Percentiles rank a stretch among this genome's conserved stretches.
Conservation (phyloP, 1,284 basidiomycete species). For the Leccinum pachyderme region DNA sequence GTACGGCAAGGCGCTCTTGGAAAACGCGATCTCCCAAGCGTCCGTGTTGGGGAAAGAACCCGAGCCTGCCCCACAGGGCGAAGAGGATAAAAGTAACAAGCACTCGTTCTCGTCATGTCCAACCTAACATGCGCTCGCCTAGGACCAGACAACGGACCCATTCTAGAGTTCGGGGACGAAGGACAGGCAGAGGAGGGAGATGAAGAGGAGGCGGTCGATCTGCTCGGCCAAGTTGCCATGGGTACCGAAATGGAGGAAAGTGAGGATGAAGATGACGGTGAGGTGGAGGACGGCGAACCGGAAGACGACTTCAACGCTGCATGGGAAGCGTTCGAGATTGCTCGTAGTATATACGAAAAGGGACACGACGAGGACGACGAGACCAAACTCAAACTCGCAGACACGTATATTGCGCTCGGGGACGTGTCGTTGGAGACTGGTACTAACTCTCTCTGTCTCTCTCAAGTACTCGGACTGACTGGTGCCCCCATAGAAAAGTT, state of each 20-base stretch:
- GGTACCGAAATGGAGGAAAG: conserved; percentile 45
- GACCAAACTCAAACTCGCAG: conserved; percentile 73
- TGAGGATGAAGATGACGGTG: conserved; percentile 52
- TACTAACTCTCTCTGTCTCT: conserved; percentile 26
- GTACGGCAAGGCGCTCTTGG: conserved; percentile 85
- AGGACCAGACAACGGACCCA: conserved; percentile 46
- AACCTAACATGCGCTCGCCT: conserved; percentile 1
- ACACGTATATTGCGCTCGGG: conserved; percentile 81
- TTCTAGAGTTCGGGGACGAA: conserved; percentile 76
- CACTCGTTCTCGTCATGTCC: neutral
- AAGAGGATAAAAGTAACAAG: conserved; percentile 43
- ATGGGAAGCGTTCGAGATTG: conserved; percentile 90
- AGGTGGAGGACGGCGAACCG: conserved; percentile 50
- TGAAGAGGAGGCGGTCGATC: conserved; percentile 52
- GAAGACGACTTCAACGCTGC: conserved; percentile 95
- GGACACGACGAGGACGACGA: conserved; percentile 56
- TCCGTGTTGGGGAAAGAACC: conserved; percentile 83
- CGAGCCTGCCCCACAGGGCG: conserved; percentile 48
- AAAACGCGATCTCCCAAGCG: conserved; percentile 81
- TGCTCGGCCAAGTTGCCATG: conserved; percentile 56
- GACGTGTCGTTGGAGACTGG: conserved; percentile 90
- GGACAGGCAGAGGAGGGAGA: conserved; percentile 57
- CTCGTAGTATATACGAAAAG: conserved; percentile 78
- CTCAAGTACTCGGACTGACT: neutral
- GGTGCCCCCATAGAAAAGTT: conserved; percentile 72